Base-by-base conservation (phyloP, 345 rosid species). In the Eucalyptus marginata region DNA sequence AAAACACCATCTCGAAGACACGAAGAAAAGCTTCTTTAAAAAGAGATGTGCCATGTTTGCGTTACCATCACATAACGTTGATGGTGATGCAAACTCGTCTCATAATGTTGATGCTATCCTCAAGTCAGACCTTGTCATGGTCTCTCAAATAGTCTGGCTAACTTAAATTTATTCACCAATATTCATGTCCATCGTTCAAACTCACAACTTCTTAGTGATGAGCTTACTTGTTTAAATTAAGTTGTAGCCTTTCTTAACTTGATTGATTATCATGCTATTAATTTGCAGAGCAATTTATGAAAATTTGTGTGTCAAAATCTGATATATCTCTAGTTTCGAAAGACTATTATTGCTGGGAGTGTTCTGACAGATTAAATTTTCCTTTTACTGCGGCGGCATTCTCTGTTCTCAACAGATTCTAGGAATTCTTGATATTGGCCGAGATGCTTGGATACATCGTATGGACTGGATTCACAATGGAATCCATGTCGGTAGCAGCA, bases 401-500 rank as follows among this genome's bases (percentile, higher is more conserved):
- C 84, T 76, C 40, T 76, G 47, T 76, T 76, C 47, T 40, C 84
- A 76, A 17, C 86, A 98, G 99, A 92, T 98, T 89, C 93, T 97
- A 88, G 97, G 97, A 89, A 89, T 96, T 56, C 93, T 97, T 64
- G 99, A 98, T 90, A 93, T 96, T 89, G 95, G 95, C 40, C 95
- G 99, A 44, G 99, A 98, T 88, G 98, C 98, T 49, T 98, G 99
- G 99, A 91, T 98, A 84, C 94, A 95, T 87, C 93, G 96, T 50
- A 95, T 92, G 49, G 98, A 98, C 80, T 98, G 99, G 99, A 95
- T 95, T 88, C 93, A 92, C 49, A 96, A 92, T 87, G 99, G 99
- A 86, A 93, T 98, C 90, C 95, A 94, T 89, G 68, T 94, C 27
- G 98, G 97, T 25, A 95, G 94, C 85, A 94, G 94, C 89, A 95